These are phyloP conservation scores for Pestalotiopsis sp. DNA, from an alignment of 2,329 filamentous ascomycete genomes.

Conservation along the genomic window DNA sequence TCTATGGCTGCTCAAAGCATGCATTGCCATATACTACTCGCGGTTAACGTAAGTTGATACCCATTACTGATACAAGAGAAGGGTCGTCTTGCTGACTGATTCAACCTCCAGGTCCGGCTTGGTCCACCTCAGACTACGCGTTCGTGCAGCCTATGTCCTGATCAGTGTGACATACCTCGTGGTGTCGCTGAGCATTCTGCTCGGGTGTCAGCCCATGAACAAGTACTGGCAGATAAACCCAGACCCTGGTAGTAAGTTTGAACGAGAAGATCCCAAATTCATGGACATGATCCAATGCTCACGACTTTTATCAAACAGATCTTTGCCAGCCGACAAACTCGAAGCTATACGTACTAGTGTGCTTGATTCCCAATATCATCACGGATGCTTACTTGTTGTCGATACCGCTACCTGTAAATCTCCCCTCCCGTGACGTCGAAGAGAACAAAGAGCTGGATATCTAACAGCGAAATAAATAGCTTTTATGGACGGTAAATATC, in stretches of 20 bases:
- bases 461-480: slow-evolving; percentile 24
- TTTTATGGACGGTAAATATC: slow-evolving; percentile 48
- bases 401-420: slow-evolving; percentile 14
- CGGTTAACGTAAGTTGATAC: slow-evolving; percentile 15
- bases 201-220: slow-evolving; percentile 14
- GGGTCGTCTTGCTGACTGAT: background rate
- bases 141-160: slow-evolving; percentile 12
- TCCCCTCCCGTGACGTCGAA: background rate
- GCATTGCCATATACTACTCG: slow-evolving; percentile 16
- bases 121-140: slow-evolving; percentile 12
- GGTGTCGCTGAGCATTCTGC: slow-evolving; percentile 15
- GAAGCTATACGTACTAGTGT: slow-evolving; percentile 12
- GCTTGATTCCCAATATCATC: slow-evolving; percentile 14
- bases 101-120: slow-evolving; percentile 3
- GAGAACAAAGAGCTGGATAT: background rate
- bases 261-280: slow-evolving; percentile 12
- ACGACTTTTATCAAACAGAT: slow-evolving; percentile 5
- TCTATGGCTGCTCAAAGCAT: slow-evolving; percentile 18
- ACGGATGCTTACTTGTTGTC: slow-evolving; percentile 17
- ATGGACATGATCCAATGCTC: slow-evolving; percentile 12
- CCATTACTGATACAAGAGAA: background rate
- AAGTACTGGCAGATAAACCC: slow-evolving; percentile 21
- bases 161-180: slow-evolving; percentile 14
- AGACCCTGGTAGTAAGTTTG: slow-evolving; percentile 19
- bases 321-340: slow-evolving; percentile 16